Conservation (phyloP, 352 stramenopile species). For the Phytophthora pisi region DNA sequence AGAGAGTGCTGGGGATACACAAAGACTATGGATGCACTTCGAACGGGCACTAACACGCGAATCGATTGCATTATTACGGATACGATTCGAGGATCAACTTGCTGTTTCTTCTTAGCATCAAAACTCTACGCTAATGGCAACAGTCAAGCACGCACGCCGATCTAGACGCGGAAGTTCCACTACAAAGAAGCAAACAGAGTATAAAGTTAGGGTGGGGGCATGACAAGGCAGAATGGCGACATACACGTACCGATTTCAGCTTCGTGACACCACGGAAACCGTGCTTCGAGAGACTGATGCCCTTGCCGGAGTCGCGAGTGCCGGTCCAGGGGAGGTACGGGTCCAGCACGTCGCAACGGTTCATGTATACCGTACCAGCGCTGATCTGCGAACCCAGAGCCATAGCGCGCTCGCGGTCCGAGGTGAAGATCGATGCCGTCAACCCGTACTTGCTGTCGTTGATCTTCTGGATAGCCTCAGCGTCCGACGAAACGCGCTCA, state of each 20-base stretch:
- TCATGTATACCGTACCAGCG: conserved; percentile 85
- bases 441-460: conserved; percentile 86
- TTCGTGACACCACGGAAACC: conserved; percentile 81
- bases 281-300: conserved; percentile 81
- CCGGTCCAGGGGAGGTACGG: conserved; percentile 86
- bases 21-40: neutral
- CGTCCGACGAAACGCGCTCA: conserved; percentile 70
- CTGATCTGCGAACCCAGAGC: conserved; percentile 62
- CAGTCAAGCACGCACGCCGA: conserved; percentile 1
- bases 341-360: conserved; percentile 84
- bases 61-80: neutral
- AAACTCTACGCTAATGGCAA: neutral
- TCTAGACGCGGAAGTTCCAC: conserved; percentile 80
- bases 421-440: conserved; percentile 78
- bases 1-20: too few relatives aligned
- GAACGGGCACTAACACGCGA: neutral
- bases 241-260: conserved; percentile 67
- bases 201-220: conserved; percentile 8
- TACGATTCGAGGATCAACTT: conserved; percentile 1
- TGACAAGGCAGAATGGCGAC: conserved; percentile 1
- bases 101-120: conserved; percentile 3
- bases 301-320: conserved; percentile 80
- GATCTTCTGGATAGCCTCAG: conserved; percentile 77
- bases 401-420: conserved; percentile 60
- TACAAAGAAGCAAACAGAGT: conserved; percentile 25